Conservation (phyloP, 2,329 filamentous ascomycete species). For the Orbilia javanica region DNA sequence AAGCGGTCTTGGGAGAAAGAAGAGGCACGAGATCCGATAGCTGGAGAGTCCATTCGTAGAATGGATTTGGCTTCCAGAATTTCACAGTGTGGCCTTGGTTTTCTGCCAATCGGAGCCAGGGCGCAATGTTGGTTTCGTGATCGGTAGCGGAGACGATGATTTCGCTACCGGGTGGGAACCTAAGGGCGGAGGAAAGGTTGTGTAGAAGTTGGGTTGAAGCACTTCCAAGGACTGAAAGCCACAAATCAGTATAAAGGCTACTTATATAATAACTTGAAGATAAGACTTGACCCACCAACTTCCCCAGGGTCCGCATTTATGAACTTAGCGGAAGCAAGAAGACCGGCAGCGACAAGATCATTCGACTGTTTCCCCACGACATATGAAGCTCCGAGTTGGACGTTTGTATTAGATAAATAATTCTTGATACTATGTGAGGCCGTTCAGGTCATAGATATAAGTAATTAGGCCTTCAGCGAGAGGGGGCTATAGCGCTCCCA, state of each 20-base stretch:
- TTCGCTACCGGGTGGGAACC: conserved; percentile 67
- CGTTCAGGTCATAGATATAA: too few species aligned
- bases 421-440: conserved; percentile 70
- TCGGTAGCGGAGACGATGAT: conserved; percentile 79
- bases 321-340: conserved; percentile 76
- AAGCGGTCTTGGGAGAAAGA: conserved; percentile 74
- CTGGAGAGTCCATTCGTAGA: conserved; percentile 62
- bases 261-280: not conserved
- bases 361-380: conserved; percentile 73
- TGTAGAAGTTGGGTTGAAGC: conserved; percentile 82
- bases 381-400: conserved; percentile 81
- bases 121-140: conserved; percentile 81
- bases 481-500: too few species aligned
- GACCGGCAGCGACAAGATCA: conserved; percentile 72
- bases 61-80: conserved; percentile 74
- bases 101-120: conserved; percentile 78
- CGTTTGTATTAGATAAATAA: conserved; percentile 77
- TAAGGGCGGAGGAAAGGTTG: conserved; percentile 74
- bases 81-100: conserved; percentile 74
- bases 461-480: too few species aligned
- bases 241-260: not conserved
- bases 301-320: conserved; percentile 77
- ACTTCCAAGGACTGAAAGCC: conserved; percentile 73
- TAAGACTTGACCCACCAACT: conserved; percentile 70
- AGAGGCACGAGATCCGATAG: conserved; percentile 69